Percentiles rank a stretch among this genome's conserved stretches.
Evolutionary conservation across 495 filamentous ascomycete species (phyloP).

Genomic region (Trichoderma gamsii): DNA sequence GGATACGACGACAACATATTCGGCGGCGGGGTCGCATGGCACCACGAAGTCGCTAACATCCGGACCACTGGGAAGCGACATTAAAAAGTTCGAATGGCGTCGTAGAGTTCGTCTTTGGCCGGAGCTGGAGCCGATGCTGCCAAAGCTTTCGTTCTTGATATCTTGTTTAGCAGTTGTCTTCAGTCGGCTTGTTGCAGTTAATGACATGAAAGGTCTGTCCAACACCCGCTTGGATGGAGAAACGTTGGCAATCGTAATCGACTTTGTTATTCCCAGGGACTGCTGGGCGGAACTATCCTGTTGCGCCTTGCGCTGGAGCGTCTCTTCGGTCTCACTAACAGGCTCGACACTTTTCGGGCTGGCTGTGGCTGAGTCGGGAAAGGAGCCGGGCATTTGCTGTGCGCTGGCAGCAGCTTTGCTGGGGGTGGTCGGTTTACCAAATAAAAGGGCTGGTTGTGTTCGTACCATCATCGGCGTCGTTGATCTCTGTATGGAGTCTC

Average conservation of each 20-base stretch:
- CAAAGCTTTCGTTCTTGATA: slow-evolving; percentile 36
- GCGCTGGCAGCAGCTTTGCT: not conserved
- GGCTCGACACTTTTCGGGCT: slow-evolving; percentile 36
- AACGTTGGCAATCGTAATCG: not conserved
- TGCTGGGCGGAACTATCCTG: not conserved
- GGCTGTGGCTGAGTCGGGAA: slow-evolving; percentile 10
- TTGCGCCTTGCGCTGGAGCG: not conserved
- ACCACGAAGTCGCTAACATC: slow-evolving; percentile 65
- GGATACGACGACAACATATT: slow-evolving; percentile 84
- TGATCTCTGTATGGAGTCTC: slow-evolving; percentile 58
- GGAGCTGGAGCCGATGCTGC: slow-evolving; percentile 38
- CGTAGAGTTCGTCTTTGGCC: slow-evolving; percentile 55
- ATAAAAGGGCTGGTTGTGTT: slow-evolving; percentile 26
- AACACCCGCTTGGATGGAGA: slow-evolving; percentile 14
- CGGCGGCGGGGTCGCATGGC: slow-evolving; percentile 61
- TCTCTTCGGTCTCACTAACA: slow-evolving; percentile 23
- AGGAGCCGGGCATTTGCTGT: slow-evolving; percentile 22
- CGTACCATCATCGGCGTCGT: slow-evolving; percentile 78
- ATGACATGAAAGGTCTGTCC: slow-evolving; percentile 37
- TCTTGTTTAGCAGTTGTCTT: slow-evolving; percentile 35
- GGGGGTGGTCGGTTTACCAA: not conserved
- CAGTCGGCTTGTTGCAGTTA: slow-evolving; percentile 34
- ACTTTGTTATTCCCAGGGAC: not conserved
- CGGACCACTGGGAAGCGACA: slow-evolving; percentile 68
- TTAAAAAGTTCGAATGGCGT: slow-evolving; percentile 59